Base-by-base conservation (phyloP, 345 rosid species). In the Eucalyptus regnans region DNA sequence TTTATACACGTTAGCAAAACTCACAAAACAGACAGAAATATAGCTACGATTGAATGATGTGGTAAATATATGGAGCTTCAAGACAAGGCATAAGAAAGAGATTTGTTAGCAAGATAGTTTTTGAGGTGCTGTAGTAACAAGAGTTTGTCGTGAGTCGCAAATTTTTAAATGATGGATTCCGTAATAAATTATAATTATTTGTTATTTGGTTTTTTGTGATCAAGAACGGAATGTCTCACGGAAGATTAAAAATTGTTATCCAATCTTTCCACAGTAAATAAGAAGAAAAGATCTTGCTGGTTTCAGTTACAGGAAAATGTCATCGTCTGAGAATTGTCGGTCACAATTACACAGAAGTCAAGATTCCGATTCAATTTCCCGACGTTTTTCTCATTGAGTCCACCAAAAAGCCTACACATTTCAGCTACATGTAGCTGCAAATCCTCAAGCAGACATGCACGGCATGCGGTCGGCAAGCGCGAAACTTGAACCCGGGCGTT, bases 191-290 rank as follows among this genome's bases (percentile, higher is more conserved):
- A 1, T 52, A 52, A 52, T 18, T 52, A 52, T 52, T 52, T 52
- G 4, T 52, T 52, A 0, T 52, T 52, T 52, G 22, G 0, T 52
- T 52, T 52, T 52, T 52, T 52, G 23, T 52, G 23, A 52, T 52
- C 0, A 7, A 52, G 23, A 52, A 18, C 0, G 3, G 2, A 52
- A 52, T 52, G 9, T 7, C 9, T 51, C 22, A 52, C 0, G 1
- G 23, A 52, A 52, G 9, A 52, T 52, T 52, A 18, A 52, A 52
- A 52, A 18, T 18, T 52, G 23, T 52, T 52, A 0, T 8, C 58
- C 58, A 52, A 52, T 18, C 58, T 52, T 52, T 52, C 23, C 0
- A 52, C 7, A 0, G 7, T 20, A 20, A 37, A 37, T 37, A 22
- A 23, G 83, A 76, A 37, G 48, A 37, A 43, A 76, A 37, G 27